Conservation (phyloP, 352 stramenopile genomes). For the Phytophthora constricta region DNA sequence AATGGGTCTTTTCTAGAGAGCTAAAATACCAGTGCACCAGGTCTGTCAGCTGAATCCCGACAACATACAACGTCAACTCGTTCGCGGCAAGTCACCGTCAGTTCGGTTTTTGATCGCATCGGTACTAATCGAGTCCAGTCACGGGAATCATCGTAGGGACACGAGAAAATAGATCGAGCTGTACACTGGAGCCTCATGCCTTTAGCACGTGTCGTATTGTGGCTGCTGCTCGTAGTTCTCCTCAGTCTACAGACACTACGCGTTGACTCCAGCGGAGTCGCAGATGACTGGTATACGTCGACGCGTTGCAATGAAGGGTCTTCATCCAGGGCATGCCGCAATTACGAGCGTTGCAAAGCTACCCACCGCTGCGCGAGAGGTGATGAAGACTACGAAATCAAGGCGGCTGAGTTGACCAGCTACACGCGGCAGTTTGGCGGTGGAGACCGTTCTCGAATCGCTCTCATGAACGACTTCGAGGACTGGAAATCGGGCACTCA, state of each 20-base stretch:
- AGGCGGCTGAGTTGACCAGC: conserved; percentile 60
- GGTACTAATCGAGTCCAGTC: no score
- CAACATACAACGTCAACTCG: no score
- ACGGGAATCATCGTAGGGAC: no score
- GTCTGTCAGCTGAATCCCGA: no score
- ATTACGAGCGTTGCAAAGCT: conserved; percentile 95
- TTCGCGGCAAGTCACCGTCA: no score
- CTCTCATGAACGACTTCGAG: conserved; percentile 95
- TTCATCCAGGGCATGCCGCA: conserved; percentile 38
- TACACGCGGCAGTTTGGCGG: conserved; percentile 86
- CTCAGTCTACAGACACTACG: not conserved
- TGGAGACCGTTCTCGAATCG: conserved; percentile 70
- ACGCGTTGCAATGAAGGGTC: conserved; percentile 72
- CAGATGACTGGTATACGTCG: conserved; percentile 56
- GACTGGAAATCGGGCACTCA: conserved; percentile 94
- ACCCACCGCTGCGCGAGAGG: conserved; percentile 93
- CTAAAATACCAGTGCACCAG: no score
- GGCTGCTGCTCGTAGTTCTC: conserved; percentile 2
- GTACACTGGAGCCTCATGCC: not conserved
- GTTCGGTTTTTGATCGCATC: no score
- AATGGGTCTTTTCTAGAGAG: no score
- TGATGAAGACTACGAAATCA: conserved; percentile 91
- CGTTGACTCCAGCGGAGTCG: conserved; percentile 24
- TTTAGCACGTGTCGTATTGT: conserved; percentile 1
- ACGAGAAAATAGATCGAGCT: no score